phyloP scores from a whole-genome alignment of 2,329 filamentous ascomycete species.

The Cryphonectria parasitica region DNA sequence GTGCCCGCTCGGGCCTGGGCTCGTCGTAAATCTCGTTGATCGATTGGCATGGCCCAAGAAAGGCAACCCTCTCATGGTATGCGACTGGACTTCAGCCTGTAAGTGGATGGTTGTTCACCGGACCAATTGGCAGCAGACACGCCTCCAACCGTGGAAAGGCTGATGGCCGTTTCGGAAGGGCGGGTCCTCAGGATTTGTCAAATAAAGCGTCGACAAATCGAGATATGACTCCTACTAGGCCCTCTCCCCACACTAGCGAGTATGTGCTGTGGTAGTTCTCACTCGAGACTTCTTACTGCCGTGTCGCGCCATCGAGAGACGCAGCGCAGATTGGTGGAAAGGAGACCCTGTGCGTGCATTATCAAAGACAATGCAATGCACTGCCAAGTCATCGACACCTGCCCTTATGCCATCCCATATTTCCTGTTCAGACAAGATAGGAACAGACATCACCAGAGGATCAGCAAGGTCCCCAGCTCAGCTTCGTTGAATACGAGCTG shows the following conservation, averaged over 20 bases:
- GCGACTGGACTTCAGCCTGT: neutral
- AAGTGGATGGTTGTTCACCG: neutral
- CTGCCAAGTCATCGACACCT: slow-evolving; percentile 15
- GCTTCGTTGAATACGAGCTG: neutral
- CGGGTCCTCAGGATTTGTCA: neutral
- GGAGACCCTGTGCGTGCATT: neutral
- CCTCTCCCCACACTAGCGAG: neutral
- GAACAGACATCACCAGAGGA: neutral
- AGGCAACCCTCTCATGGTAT: neutral
- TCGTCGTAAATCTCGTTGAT: slow-evolving; percentile 10
- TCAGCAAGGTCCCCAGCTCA: neutral
- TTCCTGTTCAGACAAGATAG: neutral
- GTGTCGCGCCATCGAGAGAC: neutral
- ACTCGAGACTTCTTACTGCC: neutral
- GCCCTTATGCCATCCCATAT: neutral
- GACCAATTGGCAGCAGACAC: slow-evolving; percentile 18
- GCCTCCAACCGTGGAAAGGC: slow-evolving; percentile 6
- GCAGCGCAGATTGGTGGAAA: neutral
- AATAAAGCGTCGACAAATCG: neutral
- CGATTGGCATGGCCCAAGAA: slow-evolving; percentile 6
- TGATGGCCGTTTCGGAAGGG: slow-evolving; percentile 5
- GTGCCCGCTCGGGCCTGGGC: slow-evolving; percentile 9
- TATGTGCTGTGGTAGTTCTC: neutral
- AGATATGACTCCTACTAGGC: slow-evolving; percentile 14
- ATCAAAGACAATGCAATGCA: slow-evolving; percentile 25